A percentile compares a stretch with the other conserved stretches of the same genome.
Evolutionary conservation across 2,329 filamentous ascomycete species (phyloP).

Genomic region (Colletotrichum sp.): DNA sequence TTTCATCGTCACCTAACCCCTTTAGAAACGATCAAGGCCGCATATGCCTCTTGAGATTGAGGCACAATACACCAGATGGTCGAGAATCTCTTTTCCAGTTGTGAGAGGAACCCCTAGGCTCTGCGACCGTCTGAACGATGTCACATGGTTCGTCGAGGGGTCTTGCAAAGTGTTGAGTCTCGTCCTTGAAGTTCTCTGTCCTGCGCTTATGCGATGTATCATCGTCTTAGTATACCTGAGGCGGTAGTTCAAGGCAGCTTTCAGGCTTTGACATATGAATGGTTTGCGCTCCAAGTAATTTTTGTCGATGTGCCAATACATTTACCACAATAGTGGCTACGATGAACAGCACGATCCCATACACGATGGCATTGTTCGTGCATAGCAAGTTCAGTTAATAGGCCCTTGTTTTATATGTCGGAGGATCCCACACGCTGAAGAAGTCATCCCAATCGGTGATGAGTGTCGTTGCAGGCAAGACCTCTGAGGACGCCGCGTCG

Average conservation of each 20-base stretch:
- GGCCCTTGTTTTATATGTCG: rapidly evolving
- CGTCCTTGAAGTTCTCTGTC: neutral
- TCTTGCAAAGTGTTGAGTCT: neutral
- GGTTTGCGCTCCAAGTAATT: neutral
- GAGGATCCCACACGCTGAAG: neutral
- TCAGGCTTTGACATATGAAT: neutral
- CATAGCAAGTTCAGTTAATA: neutral
- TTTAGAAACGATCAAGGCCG: neutral
- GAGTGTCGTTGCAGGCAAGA: neutral
- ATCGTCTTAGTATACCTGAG: neutral
- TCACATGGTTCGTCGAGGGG: neutral
- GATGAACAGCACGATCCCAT: too few relatives aligned
- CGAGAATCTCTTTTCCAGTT: rapidly evolving
- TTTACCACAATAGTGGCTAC: rapidly evolving
- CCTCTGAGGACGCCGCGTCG: neutral
- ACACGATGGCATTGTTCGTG: neutral
- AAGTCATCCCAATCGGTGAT: neutral
- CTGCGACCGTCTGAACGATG: neutral
- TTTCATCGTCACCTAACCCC: neutral
- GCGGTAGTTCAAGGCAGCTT: neutral
- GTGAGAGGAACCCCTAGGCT: neutral
- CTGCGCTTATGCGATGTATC: neutral
- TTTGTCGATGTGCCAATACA: rapidly evolving
- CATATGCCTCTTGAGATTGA: neutral
- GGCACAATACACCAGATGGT: neutral